These are phyloP conservation scores for Cordyceps pruinosa DNA, from an alignment of 2,329 filamentous ascomycete genomes.

Conservation along the genomic window DNA sequence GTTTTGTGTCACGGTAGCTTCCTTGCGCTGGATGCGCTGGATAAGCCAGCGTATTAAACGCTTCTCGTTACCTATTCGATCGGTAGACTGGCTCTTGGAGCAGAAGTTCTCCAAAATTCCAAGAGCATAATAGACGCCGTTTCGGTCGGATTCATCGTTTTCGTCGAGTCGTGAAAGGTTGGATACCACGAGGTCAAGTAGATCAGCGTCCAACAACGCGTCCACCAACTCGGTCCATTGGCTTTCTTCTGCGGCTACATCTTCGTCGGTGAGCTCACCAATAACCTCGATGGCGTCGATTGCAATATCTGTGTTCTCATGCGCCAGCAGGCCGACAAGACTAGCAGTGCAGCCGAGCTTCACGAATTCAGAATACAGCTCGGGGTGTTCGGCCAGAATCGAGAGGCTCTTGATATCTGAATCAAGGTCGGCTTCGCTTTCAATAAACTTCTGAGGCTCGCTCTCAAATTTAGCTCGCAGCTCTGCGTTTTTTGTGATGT, in stretches of 20 bases:
- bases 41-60: conserved; percentile 69
- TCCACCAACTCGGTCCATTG: conserved; percentile 75
- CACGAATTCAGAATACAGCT: conserved; percentile 74
- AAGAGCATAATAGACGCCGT: conserved; percentile 80
- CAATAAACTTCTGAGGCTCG: conserved; percentile 77
- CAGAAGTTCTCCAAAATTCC: conserved; percentile 80
- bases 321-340: conserved; percentile 74
- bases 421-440: conserved; percentile 82
- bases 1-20: conserved; percentile 71
- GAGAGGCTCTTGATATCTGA: conserved; percentile 79
- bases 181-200: conserved; percentile 66
- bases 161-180: conserved; percentile 80
- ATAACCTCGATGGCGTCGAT: conserved; percentile 87
- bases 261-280: conserved; percentile 86
- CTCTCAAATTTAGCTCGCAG: conserved; percentile 77
- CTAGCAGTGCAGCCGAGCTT: conserved; percentile 65
- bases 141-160: conserved; percentile 61
- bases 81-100: conserved; percentile 60
- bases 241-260: conserved; percentile 71
- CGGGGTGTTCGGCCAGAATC: conserved; percentile 78
- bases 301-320: conserved; percentile 96
- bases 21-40: conserved; percentile 60
- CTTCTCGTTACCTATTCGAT: conserved; percentile 64
- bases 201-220: conserved; percentile 58
- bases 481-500: conserved; percentile 85